phyloP scores from a whole-genome alignment of 2,329 filamentous ascomycete species.

The Colletotrichum sp. region DNA sequence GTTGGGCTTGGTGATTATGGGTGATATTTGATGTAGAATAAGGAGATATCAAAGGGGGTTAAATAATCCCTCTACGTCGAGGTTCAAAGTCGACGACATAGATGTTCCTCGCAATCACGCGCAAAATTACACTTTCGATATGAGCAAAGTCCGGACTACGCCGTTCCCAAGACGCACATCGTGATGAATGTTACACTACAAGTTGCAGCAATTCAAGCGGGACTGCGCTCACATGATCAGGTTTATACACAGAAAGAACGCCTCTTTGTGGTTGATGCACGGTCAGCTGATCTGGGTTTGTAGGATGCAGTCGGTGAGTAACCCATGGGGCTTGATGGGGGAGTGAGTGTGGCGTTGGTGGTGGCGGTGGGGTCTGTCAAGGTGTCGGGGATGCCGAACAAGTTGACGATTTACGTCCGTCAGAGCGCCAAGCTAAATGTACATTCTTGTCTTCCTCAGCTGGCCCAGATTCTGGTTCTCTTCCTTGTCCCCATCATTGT shows the following conservation, averaged over 20 bases:
- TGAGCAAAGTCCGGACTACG: no score
- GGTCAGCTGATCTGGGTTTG: background rate
- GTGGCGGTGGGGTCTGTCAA: background rate
- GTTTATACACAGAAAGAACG: fast-evolving
- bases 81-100: no score
- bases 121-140: no score
- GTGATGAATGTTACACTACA: background rate
- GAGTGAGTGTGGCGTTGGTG: background rate
- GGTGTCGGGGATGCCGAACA: background rate
- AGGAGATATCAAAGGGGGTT: no score
- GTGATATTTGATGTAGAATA: no score
- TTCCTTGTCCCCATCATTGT: fast-evolving
- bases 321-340: background rate
- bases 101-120: no score
- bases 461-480: fast-evolving
- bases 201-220: fast-evolving
- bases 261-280: background rate
- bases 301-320: fast-evolving
- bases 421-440: background rate
- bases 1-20: fast-evolving
- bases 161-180: background rate
- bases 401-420: fast-evolving
- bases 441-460: background rate
- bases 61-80: no score
- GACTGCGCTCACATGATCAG: fast-evolving